phyloP scores from a whole-genome alignment of 2,329 filamentous ascomycete species.

The Phyllosticta paracitricarpa region DNA sequence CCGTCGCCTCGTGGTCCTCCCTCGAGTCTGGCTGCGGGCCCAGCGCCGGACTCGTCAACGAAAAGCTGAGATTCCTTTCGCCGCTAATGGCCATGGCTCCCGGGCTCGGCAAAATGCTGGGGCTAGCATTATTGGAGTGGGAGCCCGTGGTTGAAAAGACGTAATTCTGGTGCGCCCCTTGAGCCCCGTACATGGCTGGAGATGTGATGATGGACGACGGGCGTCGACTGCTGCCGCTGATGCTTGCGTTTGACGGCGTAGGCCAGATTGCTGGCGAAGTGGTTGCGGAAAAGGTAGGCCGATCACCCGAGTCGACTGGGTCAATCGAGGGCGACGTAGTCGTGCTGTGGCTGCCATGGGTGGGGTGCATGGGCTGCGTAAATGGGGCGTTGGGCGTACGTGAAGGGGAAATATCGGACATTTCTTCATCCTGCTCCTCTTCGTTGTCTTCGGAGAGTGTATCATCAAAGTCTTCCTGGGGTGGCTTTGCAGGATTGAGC shows the following conservation, averaged over 20 bases:
- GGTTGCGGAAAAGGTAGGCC: slow-evolving; percentile 36
- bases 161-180: background rate
- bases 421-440: slow-evolving; percentile 39
- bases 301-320: slow-evolving; percentile 27
- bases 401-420: slow-evolving; percentile 28
- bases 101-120: slow-evolving; percentile 25
- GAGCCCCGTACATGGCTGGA: slow-evolving; percentile 28
- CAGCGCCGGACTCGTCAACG: slow-evolving; percentile 27
- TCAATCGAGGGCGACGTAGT: slow-evolving; percentile 25
- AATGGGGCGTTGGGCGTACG: slow-evolving; percentile 1
- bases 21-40: slow-evolving; percentile 25
- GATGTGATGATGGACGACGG: slow-evolving; percentile 1
- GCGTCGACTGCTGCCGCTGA: slow-evolving; percentile 30
- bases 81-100: background rate
- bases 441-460: slow-evolving; percentile 26
- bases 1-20: slow-evolving; percentile 64
- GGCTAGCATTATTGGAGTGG: slow-evolving; percentile 25
- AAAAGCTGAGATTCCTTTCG: slow-evolving; percentile 13
- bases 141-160: slow-evolving; percentile 23
- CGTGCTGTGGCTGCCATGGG: slow-evolving; percentile 13
- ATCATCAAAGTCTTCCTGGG: slow-evolving; percentile 10
- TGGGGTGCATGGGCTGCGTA: background rate
- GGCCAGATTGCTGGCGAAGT: slow-evolving; percentile 27
- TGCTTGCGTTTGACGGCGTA: slow-evolving; percentile 13
- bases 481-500: slow-evolving; percentile 19